phyloP scores from a whole-genome alignment of 1,284 basidiomycete species.

The Clitocybe nebularis region DNA sequence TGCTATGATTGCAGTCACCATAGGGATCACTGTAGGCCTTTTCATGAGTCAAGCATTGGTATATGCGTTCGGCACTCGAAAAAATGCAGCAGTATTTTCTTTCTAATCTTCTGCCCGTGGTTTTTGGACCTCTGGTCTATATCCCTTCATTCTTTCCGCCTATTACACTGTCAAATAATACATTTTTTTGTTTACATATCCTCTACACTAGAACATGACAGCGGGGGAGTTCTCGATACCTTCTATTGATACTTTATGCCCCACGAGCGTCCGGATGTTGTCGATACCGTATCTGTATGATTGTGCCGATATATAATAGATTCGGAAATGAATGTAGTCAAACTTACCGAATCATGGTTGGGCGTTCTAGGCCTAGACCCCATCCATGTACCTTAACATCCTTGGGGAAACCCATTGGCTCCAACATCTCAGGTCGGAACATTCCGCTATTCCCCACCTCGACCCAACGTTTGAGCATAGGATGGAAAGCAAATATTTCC shows the following conservation, averaged over 20 bases:
- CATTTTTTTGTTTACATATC: slow-evolving; percentile 7
- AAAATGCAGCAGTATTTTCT: slow-evolving; percentile 81
- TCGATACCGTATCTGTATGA: slow-evolving; percentile 76
- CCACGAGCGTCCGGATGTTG: slow-evolving; percentile 95
- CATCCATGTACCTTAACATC: slow-evolving; percentile 97
- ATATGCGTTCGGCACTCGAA: slow-evolving; percentile 80
- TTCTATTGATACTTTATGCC: slow-evolving; percentile 94
- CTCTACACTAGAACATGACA: slow-evolving; percentile 66
- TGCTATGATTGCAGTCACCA: slow-evolving; percentile 86
- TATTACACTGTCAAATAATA: slow-evolving; percentile 6
- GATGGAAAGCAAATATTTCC: slow-evolving; percentile 99
- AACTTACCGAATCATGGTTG: slow-evolving; percentile 97
- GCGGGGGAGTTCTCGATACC: slow-evolving; percentile 86
- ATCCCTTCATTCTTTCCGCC: neutral
- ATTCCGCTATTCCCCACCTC: slow-evolving; percentile 96
- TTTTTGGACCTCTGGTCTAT: neutral
- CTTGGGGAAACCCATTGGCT: slow-evolving; percentile 98
- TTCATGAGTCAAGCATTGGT: slow-evolving; percentile 86
- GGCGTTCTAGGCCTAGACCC: slow-evolving; percentile 93
- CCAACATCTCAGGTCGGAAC: slow-evolving; percentile 99
- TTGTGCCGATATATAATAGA: no score
- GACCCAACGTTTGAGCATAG: slow-evolving; percentile 93
- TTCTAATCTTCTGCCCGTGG: slow-evolving; percentile 37
- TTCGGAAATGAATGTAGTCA: neutral
- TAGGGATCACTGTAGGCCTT: slow-evolving; percentile 87